phyloP scores from a whole-genome alignment of 2,329 filamentous ascomycete genomes.

The Huntiella abstrusa region DNA sequence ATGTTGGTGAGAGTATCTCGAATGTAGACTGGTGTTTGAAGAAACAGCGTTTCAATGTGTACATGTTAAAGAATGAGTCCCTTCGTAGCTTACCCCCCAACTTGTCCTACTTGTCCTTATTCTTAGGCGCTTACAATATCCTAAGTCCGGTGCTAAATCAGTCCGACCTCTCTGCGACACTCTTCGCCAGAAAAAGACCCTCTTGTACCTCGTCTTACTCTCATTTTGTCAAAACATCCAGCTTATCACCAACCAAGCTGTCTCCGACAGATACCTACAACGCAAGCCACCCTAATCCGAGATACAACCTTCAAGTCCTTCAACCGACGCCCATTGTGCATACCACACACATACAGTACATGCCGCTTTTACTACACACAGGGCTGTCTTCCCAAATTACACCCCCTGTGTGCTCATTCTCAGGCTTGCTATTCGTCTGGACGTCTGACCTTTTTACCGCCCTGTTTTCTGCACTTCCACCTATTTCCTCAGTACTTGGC shows the following conservation, averaged over 20 bases:
- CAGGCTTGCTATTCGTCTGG: slow-evolving; percentile 3
- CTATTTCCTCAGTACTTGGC: background rate
- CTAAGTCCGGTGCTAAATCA: too few species aligned
- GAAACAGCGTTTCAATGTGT: too few species aligned
- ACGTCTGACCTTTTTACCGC: slow-evolving; percentile 6
- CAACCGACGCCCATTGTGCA: background rate
- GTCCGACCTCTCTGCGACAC: too few species aligned
- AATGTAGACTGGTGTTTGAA: too few species aligned
- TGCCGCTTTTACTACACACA: background rate
- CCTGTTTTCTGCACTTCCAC: slow-evolving; percentile 3
- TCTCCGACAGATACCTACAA: background rate
- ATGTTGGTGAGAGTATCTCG: too few species aligned
- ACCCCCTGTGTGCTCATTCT: slow-evolving; percentile 6
- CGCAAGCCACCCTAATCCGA: background rate
- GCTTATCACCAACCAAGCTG: background rate
- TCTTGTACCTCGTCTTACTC: background rate
- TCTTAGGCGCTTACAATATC: too few species aligned
- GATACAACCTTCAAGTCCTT: background rate
- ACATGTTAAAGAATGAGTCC: too few species aligned
- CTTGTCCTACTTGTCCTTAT: too few species aligned
- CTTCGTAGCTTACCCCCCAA: too few species aligned
- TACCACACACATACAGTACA: background rate
- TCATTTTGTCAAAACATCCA: background rate
- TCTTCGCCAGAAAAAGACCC: too few species aligned
- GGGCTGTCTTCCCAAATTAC: background rate